phyloP scores from a whole-genome alignment of 257 asterid genomes.

The Eucommia ulmoides region DNA sequence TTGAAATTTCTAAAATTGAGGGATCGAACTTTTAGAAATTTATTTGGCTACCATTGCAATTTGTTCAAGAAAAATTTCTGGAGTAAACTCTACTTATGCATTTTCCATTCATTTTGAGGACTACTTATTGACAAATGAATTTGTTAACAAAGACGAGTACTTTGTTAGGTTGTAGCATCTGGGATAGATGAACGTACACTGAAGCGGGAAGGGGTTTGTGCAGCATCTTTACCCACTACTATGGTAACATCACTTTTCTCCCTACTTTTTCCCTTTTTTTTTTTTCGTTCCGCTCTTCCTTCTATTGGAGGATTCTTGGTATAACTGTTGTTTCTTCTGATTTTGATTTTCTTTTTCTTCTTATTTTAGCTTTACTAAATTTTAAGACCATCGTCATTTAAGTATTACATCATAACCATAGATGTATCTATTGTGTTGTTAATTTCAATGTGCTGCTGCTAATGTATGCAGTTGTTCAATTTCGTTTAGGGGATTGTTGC shows the following conservation, averaged over 20 bases:
- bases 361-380: no score
- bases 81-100: no score
- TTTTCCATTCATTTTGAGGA: background rate
- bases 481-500: conserved; percentile 85
- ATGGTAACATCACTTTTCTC: no score
- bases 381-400: background rate
- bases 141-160: background rate
- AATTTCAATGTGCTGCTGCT: background rate
- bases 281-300: no score
- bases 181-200: conserved; percentile 93
- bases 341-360: no score
- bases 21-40: background rate
- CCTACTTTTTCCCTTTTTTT: no score
- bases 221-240: conserved; percentile 98
- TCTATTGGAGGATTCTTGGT: background rate
- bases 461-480: conserved; percentile 9
- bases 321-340: background rate
- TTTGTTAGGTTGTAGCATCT: conserved; percentile 79
- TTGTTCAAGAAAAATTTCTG: no score
- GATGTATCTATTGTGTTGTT: background rate
- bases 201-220: conserved; percentile 99
- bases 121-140: background rate
- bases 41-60: background rate
- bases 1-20: no score
- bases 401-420: background rate